Conservation (phyloP, 768 basidiomycete species). For the Lyophyllum semitale region DNA sequence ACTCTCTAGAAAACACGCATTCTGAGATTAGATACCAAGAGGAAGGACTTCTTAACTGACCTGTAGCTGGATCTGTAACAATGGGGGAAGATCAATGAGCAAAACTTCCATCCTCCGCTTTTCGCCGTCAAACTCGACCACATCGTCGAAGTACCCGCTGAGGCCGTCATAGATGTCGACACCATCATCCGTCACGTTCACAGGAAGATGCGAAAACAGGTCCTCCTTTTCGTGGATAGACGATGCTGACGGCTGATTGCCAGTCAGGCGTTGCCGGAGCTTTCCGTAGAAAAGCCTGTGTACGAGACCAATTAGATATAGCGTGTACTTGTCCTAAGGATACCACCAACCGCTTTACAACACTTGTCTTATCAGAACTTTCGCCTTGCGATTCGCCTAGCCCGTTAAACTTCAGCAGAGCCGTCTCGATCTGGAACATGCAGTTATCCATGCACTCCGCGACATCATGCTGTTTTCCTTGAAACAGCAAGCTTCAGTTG, state of each 20-base stretch:
- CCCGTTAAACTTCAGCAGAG: slow-evolving; percentile 73
- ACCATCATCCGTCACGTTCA: slow-evolving; percentile 88
- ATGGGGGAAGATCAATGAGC: slow-evolving; percentile 82
- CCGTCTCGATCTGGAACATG: slow-evolving; percentile 97
- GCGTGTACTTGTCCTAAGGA: neutral
- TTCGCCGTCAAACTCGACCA: slow-evolving; percentile 84
- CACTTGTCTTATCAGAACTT: slow-evolving; percentile 64
- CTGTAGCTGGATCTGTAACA: slow-evolving; percentile 95
- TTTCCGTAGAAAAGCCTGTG: slow-evolving; percentile 83
- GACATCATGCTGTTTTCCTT: slow-evolving; percentile 96
- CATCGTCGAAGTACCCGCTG: slow-evolving; percentile 87
- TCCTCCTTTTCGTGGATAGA: slow-evolving; percentile 87
- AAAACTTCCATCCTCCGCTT: slow-evolving; percentile 88
- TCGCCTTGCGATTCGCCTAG: slow-evolving; percentile 41
- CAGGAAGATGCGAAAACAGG: slow-evolving; percentile 89
- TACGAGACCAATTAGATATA: neutral
- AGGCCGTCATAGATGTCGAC: slow-evolving; percentile 94
- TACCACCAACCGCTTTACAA: slow-evolving; percentile 73
- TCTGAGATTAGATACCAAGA: neutral
- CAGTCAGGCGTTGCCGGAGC: slow-evolving; percentile 57
- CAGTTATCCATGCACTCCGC: slow-evolving; percentile 99
- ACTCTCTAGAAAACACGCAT: slow-evolving; percentile 59
- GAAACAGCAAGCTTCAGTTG: slow-evolving; percentile 4
- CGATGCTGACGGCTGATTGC: slow-evolving; percentile 41
- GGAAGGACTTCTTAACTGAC: slow-evolving; percentile 36